Percentiles rank a stretch among this genome's conserved stretches.
Conservation (phyloP, 2,329 filamentous ascomycete genomes). For the Aspergillus amoenus region DNA sequence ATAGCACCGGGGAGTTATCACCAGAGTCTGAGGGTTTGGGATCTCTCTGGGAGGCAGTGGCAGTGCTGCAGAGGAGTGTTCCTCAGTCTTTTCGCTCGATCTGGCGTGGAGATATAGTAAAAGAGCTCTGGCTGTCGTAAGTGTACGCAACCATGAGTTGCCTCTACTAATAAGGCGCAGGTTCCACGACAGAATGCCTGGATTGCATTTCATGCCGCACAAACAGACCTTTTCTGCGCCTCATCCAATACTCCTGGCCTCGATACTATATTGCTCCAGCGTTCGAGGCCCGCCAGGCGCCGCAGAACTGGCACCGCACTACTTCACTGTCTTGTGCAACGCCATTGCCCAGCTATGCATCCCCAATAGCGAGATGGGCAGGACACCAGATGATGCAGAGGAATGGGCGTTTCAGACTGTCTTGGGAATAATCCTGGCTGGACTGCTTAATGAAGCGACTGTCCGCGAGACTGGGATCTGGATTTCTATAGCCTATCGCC, state of each 20-base stretch:
- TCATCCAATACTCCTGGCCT: constrained; percentile 3
- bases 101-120: too few relatives aligned
- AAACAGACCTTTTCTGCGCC: constrained; percentile 6
- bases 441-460: not conserved
- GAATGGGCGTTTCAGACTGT: constrained; percentile 8
- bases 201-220: constrained; percentile 8
- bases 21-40: too few relatives aligned
- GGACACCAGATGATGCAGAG: not conserved
- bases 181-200: constrained; percentile 9
- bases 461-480: constrained; percentile 8
- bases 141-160: too few relatives aligned
- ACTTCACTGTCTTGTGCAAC: not conserved
- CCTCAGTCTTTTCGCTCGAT: too few relatives aligned
- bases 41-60: too few relatives aligned
- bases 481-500: constrained; percentile 9
- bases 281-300: not conserved
- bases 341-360: constrained; percentile 6
- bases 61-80: too few relatives aligned
- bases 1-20: too few relatives aligned
- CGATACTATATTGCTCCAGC: constrained; percentile 6
- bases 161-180: not conserved
- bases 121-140: too few relatives aligned
- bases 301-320: not conserved
- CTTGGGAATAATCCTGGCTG: not conserved
- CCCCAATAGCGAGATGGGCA: not conserved